phyloP scores from a whole-genome alignment of 768 basidiomycete species.

The Leccinellum luteum region DNA sequence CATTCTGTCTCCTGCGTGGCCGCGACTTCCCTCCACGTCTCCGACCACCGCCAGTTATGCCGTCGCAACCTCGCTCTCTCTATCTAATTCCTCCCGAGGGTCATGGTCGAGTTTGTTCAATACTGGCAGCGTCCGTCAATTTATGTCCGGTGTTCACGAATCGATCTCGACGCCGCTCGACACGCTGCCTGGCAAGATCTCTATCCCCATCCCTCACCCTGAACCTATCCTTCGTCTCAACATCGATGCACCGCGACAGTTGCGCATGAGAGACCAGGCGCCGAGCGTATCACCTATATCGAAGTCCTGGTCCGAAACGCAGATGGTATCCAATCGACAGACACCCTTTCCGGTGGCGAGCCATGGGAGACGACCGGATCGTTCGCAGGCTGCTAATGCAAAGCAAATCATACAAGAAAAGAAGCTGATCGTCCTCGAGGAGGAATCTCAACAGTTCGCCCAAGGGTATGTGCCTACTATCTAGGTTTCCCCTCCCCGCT shows the following conservation, averaged over 20 bases:
- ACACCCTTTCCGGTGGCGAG: slow-evolving; percentile 45
- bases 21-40: slow-evolving; percentile 45
- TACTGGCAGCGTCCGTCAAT: slow-evolving; percentile 61
- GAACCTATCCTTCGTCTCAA: slow-evolving; percentile 21
- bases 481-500: neutral
- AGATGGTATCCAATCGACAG: slow-evolving; percentile 28
- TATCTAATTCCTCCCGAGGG: slow-evolving; percentile 65
- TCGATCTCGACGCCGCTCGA: slow-evolving; percentile 41
- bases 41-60: slow-evolving; percentile 39
- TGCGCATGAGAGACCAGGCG: slow-evolving; percentile 27
- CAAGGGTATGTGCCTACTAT: slow-evolving; percentile 8
- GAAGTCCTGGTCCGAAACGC: slow-evolving; percentile 57
- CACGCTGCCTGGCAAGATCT: slow-evolving; percentile 18
- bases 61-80: slow-evolving; percentile 40
- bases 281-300: slow-evolving; percentile 37
- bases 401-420: slow-evolving; percentile 32
- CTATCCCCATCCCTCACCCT: slow-evolving; percentile 25
- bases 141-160: slow-evolving; percentile 62
- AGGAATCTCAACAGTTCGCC: slow-evolving; percentile 16
- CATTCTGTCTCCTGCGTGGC: slow-evolving; percentile 51
- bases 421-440: slow-evolving; percentile 38
- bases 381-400: slow-evolving; percentile 40
- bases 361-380: slow-evolving; percentile 37
- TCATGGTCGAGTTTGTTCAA: slow-evolving; percentile 83
- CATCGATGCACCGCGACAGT: slow-evolving; percentile 29